These are phyloP conservation scores for Aspergillus japonicus DNA, from an alignment of 2,329 filamentous ascomycete species.

Conservation along the genomic window DNA sequence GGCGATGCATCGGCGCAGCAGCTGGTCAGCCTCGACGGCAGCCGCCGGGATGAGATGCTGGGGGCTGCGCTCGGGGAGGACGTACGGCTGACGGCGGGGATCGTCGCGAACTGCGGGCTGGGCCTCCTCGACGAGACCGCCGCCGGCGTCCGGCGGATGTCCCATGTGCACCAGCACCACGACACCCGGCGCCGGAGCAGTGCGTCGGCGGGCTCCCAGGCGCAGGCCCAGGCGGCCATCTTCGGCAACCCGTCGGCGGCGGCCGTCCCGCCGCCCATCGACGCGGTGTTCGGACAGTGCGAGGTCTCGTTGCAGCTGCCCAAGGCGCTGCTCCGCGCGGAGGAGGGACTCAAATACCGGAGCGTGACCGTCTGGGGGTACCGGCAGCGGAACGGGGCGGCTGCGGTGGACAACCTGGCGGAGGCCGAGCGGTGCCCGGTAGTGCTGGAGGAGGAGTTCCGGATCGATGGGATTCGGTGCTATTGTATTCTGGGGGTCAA, in stretches of 20 bases:
- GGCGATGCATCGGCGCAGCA: constrained; percentile 22
- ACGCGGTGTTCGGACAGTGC: constrained; percentile 33
- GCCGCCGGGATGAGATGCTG: constrained; percentile 31
- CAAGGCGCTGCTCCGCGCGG: constrained; percentile 46
- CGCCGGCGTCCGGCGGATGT: constrained; percentile 35
- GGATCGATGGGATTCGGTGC: constrained; percentile 45
- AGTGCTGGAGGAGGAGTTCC: constrained; percentile 39
- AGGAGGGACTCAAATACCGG: constrained; percentile 43
- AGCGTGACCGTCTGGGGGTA: constrained; percentile 36
- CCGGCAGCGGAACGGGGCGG: constrained; percentile 23
- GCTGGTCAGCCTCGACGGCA: constrained; percentile 30
- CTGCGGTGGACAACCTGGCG: constrained; percentile 15
- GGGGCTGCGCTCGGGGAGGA: constrained; percentile 32
- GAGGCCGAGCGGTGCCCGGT: constrained; percentile 29
- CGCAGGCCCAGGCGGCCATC: constrained; percentile 7
- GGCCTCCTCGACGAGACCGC: constrained; percentile 39
- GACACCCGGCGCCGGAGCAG: constrained; percentile 27
- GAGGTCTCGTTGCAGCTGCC: constrained; percentile 43
- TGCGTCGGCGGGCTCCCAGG: constrained; percentile 17
- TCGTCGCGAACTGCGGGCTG: constrained; percentile 37
- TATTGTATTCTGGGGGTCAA: constrained; percentile 54
- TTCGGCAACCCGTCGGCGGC: constrained; percentile 6
- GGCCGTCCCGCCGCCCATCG: constrained; percentile 23
- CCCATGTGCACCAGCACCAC: constrained; percentile 26
- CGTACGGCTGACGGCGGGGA: constrained; percentile 34